Conservation (phyloP, 1,139 yeast genomes). For the Meyerozyma smithsonii region DNA sequence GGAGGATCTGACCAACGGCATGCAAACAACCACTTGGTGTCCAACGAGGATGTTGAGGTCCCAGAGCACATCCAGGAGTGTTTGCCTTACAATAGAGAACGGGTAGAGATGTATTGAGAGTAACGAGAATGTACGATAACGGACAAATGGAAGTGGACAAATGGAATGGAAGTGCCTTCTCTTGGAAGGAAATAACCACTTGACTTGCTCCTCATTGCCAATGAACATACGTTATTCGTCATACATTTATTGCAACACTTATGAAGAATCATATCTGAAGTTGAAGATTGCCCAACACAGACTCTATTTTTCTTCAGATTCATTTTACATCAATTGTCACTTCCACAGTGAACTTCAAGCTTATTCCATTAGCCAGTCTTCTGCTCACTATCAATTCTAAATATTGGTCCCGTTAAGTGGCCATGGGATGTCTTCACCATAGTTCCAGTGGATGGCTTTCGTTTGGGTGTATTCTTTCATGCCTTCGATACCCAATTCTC, state of each 20-base stretch:
- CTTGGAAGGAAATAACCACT: too few species aligned
- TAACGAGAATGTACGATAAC: background rate
- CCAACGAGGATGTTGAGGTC: background rate
- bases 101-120: background rate
- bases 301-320: too few species aligned
- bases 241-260: too few species aligned
- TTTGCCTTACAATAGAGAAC: background rate
- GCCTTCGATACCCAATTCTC: slow-evolving; percentile 21
- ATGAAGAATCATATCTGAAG: too few species aligned
- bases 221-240: too few species aligned
- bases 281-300: too few species aligned
- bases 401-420: slow-evolving; percentile 12
- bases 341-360: background rate
- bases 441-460: slow-evolving; percentile 18
- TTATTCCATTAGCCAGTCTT: background rate
- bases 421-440: slow-evolving; percentile 14
- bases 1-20: slow-evolving; percentile 1
- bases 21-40: background rate
- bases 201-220: too few species aligned
- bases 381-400: too few species aligned
- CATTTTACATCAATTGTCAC: too few species aligned
- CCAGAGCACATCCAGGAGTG: slow-evolving; percentile 1
- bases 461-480: slow-evolving; percentile 13
- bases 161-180: too few species aligned
- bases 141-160: too few species aligned